A percentile compares a stretch with the other conserved stretches of the same genome.
These are phyloP conservation scores for Phytophthora litchii DNA, from an alignment of 352 stramenopile species.

Conservation along the genomic window DNA sequence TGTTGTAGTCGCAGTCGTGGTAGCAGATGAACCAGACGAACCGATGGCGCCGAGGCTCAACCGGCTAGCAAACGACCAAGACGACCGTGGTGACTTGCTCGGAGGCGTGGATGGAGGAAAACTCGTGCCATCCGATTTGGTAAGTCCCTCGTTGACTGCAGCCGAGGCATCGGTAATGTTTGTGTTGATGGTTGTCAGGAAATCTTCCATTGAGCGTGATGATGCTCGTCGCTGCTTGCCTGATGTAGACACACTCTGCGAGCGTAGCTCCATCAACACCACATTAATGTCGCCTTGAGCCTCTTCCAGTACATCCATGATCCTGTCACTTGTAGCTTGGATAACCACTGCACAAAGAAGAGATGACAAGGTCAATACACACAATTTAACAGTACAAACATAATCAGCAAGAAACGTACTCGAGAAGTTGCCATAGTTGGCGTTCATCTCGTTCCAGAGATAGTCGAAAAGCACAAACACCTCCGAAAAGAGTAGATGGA, in stretches of 20 bases:
- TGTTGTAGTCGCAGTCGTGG: constrained; percentile 17
- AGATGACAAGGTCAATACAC: constrained; percentile 7
- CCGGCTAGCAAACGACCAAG: constrained; percentile 43
- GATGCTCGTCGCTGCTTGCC: constrained; percentile 53
- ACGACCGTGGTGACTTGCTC: constrained; percentile 38
- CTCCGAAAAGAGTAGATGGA: constrained; percentile 82
- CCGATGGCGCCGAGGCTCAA: constrained; percentile 36
- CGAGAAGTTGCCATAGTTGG: constrained; percentile 86
- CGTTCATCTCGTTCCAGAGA: constrained; percentile 87
- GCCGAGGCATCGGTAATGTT: constrained; percentile 45
- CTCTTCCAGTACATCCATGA: constrained; percentile 76
- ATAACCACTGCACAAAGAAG: constrained; percentile 65
- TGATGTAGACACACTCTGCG: constrained; percentile 50
- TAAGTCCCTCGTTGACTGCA: constrained; percentile 33
- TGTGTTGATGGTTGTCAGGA: constrained; percentile 66
- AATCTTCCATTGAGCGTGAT: constrained; percentile 73
- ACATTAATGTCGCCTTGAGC: constrained; percentile 67
- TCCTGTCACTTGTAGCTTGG: constrained; percentile 69
- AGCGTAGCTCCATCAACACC: constrained; percentile 64
- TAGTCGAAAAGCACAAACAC: constrained; percentile 88
- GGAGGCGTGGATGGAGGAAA: constrained; percentile 45
- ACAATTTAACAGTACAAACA: background rate
- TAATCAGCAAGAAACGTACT: constrained; percentile 33
- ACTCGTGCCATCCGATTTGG: constrained; percentile 32
- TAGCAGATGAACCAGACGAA: constrained; percentile 23